A percentile compares a stretch with the other conserved stretches of the same genome.
Conservation (phyloP, 176 grass and related monocot species). For the Phyllostachys edulis region DNA sequence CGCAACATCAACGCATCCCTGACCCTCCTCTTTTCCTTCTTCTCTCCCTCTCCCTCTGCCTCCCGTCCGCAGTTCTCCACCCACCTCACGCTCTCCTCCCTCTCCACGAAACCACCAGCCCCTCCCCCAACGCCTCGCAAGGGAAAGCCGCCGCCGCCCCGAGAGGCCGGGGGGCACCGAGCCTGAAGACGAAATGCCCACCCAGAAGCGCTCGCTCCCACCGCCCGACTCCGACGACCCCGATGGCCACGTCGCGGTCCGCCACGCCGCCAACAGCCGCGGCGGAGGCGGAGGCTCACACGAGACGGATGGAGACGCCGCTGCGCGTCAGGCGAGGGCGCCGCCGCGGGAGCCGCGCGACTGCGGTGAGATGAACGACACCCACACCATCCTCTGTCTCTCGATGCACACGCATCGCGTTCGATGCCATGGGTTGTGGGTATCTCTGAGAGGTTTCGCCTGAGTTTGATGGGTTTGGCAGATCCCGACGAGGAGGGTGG, state of each 20-base stretch:
- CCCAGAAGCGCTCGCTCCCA: slow-evolving; percentile 40
- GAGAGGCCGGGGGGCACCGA: neutral
- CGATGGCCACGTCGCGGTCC: neutral
- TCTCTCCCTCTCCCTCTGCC: too few relatives aligned
- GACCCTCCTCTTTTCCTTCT: neutral
- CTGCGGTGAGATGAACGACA: slow-evolving; percentile 37
- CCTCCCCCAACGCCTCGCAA: neutral
- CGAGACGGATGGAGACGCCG: neutral
- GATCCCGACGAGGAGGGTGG: slow-evolving; percentile 35
- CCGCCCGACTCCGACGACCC: slow-evolving; percentile 29
- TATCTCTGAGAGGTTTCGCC: slow-evolving; percentile 23
- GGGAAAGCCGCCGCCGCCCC: neutral
- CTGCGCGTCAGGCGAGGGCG: neutral
- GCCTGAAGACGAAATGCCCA: slow-evolving; percentile 27
- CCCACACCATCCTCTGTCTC: neutral
- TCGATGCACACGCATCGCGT: slow-evolving; percentile 18
- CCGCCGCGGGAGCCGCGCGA: neutral
- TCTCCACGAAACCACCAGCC: slow-evolving; percentile 40
- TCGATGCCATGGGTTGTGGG: neutral
- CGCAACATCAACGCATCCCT: slow-evolving; percentile 16
- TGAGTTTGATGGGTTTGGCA: slow-evolving; percentile 31
- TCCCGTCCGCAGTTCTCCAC: slow-evolving; percentile 19
- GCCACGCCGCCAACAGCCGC: slow-evolving; percentile 1
- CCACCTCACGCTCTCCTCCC: slow-evolving; percentile 30
- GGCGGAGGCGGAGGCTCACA: neutral